phyloP scores from a whole-genome alignment of 2,329 filamentous ascomycete genomes.

The Xylaria sp. region DNA sequence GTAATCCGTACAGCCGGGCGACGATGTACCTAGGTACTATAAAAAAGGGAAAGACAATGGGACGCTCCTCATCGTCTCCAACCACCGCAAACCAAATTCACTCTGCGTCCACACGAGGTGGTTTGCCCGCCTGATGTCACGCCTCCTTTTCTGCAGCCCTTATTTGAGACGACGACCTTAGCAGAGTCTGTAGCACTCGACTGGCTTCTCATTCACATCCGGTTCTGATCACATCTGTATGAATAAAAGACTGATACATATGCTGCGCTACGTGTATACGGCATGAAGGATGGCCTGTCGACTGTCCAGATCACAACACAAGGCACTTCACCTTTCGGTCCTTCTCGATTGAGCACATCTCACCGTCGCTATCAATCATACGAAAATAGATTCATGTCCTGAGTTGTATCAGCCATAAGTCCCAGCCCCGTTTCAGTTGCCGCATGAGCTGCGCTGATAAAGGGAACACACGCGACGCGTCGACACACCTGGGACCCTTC shows the following conservation, averaged over 20 bases:
- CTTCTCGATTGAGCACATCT: background rate
- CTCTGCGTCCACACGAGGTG: too few relatives aligned
- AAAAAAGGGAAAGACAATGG: too few relatives aligned
- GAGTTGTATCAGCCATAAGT: background rate
- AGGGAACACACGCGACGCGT: slow-evolving; percentile 18
- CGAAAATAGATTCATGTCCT: background rate
- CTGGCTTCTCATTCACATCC: background rate
- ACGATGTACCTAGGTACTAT: too few relatives aligned
- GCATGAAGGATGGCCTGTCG: background rate
- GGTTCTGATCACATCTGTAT: background rate
- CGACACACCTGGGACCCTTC: background rate
- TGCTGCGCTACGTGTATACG: background rate
- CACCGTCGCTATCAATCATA: background rate
- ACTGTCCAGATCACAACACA: background rate
- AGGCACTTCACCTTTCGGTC: background rate
- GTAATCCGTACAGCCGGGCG: too few relatives aligned
- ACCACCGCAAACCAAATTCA: too few relatives aligned
- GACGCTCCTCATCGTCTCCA: too few relatives aligned
- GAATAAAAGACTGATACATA: background rate
- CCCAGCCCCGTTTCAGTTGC: slow-evolving; percentile 6
- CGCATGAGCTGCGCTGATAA: slow-evolving; percentile 19
- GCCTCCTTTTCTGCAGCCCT: background rate
- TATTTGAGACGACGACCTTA: background rate
- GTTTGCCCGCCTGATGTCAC: background rate
- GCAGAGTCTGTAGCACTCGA: background rate